phyloP scores from a whole-genome alignment of 2,329 filamentous ascomycete species.

The Trichoderma arundinaceum region DNA sequence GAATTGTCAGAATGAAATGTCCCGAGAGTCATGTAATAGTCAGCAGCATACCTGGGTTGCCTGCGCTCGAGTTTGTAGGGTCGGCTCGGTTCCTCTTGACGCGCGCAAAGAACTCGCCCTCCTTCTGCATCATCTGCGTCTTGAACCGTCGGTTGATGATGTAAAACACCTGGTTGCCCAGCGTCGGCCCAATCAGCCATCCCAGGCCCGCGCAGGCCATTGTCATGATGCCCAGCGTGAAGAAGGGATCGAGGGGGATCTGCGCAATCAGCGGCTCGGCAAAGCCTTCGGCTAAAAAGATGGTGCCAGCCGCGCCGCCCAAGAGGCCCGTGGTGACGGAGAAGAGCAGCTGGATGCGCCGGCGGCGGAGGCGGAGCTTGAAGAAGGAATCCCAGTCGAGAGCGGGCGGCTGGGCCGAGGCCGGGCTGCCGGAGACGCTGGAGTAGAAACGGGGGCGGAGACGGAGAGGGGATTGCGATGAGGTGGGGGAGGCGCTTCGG shows the following conservation, averaged over 20 bases:
- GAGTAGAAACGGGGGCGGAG: conserved; percentile 34
- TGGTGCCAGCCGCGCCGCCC: conserved; percentile 66
- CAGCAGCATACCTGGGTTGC: conserved; percentile 72
- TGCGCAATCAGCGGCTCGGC: conserved; percentile 73
- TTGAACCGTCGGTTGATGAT: conserved; percentile 73
- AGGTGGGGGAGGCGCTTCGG: conserved; percentile 20
- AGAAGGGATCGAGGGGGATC: conserved; percentile 84
- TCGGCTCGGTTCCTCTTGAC: conserved; percentile 94
- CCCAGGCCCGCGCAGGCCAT: conserved; percentile 78
- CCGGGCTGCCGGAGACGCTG: conserved; percentile 8
- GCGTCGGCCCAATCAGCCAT: conserved; percentile 84
- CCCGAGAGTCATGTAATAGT: neutral
- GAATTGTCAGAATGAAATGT: neutral
- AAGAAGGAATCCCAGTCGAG: conserved; percentile 94
- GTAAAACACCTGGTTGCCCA: conserved; percentile 83
- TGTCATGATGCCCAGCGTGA: conserved; percentile 82
- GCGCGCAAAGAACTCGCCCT: conserved; percentile 88
- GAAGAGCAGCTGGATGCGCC: conserved; percentile 80
- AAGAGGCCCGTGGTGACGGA: conserved; percentile 69
- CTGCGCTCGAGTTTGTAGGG: conserved; percentile 83
- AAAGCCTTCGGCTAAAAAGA: conserved; percentile 71
- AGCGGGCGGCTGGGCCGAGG: conserved; percentile 19
- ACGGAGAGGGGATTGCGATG: conserved; percentile 26
- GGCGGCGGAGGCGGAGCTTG: conserved; percentile 81
- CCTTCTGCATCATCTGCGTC: conserved; percentile 81